Percentiles rank a stretch among this genome's conserved stretches.
phyloP scores from a whole-genome alignment of 345 rosid species.

The Eucalyptus paniculata region DNA sequence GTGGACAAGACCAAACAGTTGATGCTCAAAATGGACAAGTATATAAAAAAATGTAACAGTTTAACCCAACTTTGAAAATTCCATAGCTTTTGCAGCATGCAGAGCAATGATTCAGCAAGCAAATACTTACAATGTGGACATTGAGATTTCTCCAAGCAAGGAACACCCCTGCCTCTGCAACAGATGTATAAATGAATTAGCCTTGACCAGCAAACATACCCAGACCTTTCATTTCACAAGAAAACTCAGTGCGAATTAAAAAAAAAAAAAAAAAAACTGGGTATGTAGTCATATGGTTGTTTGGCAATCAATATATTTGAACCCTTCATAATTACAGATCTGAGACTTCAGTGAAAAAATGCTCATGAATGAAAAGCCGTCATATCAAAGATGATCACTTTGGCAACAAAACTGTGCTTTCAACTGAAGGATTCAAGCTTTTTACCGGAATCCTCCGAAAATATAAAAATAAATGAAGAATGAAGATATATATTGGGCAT shows the following conservation, averaged over 20 bases:
- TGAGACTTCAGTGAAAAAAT: background rate
- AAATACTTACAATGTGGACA: constrained; percentile 18
- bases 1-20: background rate
- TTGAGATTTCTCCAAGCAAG: constrained; percentile 13
- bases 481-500: background rate
- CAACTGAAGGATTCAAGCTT: background rate
- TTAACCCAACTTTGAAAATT: background rate
- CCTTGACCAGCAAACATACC: background rate
- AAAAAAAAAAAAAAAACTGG: background rate
- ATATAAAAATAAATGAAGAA: background rate
- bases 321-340: background rate
- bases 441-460: background rate
- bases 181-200: background rate
- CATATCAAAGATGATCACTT: background rate
- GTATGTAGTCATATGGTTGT: background rate
- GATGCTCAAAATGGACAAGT: background rate
- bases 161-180: constrained; percentile 3
- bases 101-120: background rate
- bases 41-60: background rate
- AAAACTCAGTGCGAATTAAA: background rate
- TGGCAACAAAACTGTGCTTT: background rate
- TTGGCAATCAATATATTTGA: background rate
- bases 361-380: background rate
- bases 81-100: background rate
- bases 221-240: background rate